Conservation (phyloP, 768 basidiomycete genomes). For the Agaricus subrufescens region DNA sequence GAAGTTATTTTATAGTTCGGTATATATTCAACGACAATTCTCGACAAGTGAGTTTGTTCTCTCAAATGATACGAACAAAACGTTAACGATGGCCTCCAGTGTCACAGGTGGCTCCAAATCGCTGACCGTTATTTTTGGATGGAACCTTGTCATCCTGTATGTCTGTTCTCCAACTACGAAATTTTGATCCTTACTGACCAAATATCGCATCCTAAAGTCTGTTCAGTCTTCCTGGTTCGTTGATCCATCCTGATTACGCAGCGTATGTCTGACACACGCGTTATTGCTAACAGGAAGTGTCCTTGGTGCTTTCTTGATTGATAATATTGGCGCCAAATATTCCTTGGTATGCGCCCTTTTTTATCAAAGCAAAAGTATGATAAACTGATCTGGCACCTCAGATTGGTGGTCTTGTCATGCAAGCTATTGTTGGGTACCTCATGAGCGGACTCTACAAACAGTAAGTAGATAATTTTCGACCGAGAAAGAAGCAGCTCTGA, state of each 20-base stretch:
- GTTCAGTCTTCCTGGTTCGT: conserved; percentile 35
- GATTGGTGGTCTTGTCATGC: conserved; percentile 63
- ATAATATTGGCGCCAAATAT: conserved; percentile 69
- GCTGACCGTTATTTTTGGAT: conserved; percentile 68
- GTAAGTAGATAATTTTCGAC: conserved; percentile 19
- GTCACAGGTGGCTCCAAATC: conserved; percentile 51
- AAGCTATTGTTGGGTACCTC: conserved; percentile 79
- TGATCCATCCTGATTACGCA: neutral
- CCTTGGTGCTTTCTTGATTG: conserved; percentile 70
- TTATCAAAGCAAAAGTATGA: neutral
- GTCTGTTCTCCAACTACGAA: conserved; percentile 13
- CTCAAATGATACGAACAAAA: neutral
- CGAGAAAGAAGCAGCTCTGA: neutral
- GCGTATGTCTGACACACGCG: conserved; percentile 37
- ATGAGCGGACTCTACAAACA: conserved; percentile 79
- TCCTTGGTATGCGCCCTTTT: conserved; percentile 50
- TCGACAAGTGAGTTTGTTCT: conserved; percentile 44
- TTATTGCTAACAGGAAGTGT: conserved; percentile 47
- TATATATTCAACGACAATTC: conserved; percentile 74
- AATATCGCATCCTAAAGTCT: conserved; percentile 15
- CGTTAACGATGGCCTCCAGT: conserved; percentile 25
- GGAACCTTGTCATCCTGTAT: conserved; percentile 83
- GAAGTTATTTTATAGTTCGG: conserved; percentile 49
- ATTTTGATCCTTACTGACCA: neutral
- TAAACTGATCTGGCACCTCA: conserved; percentile 16